Conservation (phyloP, 1,139 yeast genomes). For the Debaryomyces subglobosus region DNA sequence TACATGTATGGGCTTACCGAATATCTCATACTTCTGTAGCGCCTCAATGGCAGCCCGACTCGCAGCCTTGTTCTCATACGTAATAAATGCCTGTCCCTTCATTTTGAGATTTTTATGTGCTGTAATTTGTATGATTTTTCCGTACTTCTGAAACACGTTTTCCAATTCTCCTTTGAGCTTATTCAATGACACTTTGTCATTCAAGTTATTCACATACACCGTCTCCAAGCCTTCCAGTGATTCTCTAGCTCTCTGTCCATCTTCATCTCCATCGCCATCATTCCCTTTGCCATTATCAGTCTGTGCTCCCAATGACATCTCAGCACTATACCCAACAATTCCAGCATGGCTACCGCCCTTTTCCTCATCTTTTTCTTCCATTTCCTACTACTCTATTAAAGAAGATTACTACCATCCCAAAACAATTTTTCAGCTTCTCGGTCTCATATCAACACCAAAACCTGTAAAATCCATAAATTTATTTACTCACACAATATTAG, state of each 20-base stretch:
- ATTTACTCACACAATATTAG: not conserved
- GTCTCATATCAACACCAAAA: not conserved
- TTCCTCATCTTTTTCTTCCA: not conserved
- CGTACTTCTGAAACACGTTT: conserved; percentile 47
- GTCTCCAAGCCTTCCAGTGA: conserved; percentile 31
- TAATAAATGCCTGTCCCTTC: conserved; percentile 88
- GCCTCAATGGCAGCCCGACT: conserved; percentile 55
- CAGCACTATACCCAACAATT: not conserved
- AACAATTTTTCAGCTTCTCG: not conserved
- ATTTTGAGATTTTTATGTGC: conserved; percentile 65
- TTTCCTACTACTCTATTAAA: not conserved
- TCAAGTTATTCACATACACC: conserved; percentile 67
- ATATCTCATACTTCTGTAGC: conserved; percentile 48
- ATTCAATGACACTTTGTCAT: conserved; percentile 64
- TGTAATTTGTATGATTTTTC: conserved; percentile 54
- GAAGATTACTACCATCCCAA: not conserved
- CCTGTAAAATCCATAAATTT: no score
- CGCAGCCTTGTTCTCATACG: conserved; percentile 47
- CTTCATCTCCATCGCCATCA: not conserved
- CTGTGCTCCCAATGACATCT: no score
- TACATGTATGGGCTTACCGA: conserved; percentile 57
- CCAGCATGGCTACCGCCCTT: not conserved
- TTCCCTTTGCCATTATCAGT: not conserved
- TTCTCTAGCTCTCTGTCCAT: not conserved
- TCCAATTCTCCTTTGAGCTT: conserved; percentile 51